Percentiles rank a stretch among this genome's conserved stretches.
Evolutionary conservation across 2,329 filamentous ascomycete genomes (phyloP).

Genomic region (Tolypocladium pustulatum): DNA sequence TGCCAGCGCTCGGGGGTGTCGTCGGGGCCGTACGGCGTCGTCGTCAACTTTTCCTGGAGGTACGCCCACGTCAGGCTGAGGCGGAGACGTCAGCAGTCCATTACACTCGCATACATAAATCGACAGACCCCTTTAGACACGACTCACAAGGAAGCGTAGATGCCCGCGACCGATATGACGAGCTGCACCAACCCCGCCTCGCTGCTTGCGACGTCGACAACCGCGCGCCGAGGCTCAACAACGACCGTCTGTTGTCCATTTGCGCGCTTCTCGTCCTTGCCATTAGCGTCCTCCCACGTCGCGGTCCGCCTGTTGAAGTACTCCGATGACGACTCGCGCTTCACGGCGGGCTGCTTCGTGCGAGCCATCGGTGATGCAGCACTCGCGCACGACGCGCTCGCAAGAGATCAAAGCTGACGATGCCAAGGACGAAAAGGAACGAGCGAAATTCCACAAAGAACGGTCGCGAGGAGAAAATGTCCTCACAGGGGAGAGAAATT

Average conservation of each 20-base stretch:
- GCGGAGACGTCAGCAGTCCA: neutral
- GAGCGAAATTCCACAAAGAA: neutral
- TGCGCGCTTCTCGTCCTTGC: conserved; percentile 12
- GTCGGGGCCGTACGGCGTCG: conserved; percentile 66
- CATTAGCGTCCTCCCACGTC: conserved; percentile 21
- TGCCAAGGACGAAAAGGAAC: neutral
- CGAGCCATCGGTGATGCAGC: conserved; percentile 47
- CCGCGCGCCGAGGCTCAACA: neutral
- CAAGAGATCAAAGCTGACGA: neutral
- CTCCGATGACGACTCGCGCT: conserved; percentile 57
- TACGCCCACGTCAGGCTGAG: conserved; percentile 87
- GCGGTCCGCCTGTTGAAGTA: conserved; percentile 42
- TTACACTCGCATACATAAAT: neutral
- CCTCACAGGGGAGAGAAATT: neutral
- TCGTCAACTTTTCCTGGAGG: conserved; percentile 95
- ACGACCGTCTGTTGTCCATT: conserved; percentile 6
- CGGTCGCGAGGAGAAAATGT: neutral
- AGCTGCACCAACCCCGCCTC: conserved; percentile 64
- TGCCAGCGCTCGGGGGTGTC: conserved; percentile 68
- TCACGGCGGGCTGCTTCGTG: conserved; percentile 57
- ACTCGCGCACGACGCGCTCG: neutral
- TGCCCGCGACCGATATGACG: conserved; percentile 80
- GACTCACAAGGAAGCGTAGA: conserved; percentile 92
- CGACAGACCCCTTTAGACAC: no score
- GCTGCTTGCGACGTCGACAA: neutral